A percentile compares a stretch with the other conserved stretches of the same genome.
phyloP scores from a whole-genome alignment of 1,139 yeast genomes.

The Diutina rugosa region DNA sequence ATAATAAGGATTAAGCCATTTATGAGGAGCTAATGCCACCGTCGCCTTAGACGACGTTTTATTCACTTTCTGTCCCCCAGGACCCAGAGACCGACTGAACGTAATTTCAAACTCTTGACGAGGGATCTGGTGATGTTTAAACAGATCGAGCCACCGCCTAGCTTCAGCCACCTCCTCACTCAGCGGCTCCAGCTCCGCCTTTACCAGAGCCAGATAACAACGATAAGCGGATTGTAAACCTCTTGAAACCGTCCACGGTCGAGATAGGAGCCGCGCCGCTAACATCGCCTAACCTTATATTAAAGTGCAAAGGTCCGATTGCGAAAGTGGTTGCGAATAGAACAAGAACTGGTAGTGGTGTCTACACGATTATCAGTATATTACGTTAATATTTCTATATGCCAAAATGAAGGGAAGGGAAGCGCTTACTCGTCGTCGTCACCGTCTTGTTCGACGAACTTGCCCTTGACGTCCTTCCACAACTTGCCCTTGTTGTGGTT shows the following conservation, averaged over 20 bases:
- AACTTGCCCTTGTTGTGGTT: slow-evolving; percentile 87
- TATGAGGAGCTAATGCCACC: slow-evolving; percentile 31
- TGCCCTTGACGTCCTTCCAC: slow-evolving; percentile 86
- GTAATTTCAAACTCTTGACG: slow-evolving; percentile 33
- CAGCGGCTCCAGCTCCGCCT: background rate
- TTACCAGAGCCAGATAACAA: background rate
- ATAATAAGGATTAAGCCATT: slow-evolving; percentile 32
- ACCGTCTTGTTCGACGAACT: slow-evolving; percentile 44
- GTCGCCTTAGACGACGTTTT: slow-evolving; percentile 76
- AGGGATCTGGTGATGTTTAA: slow-evolving; percentile 31
- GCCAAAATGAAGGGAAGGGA: background rate
- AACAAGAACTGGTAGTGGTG: too few relatives aligned
- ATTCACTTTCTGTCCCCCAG: slow-evolving; percentile 94
- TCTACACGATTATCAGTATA: background rate
- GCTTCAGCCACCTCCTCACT: slow-evolving; percentile 16
- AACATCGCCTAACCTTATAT: background rate
- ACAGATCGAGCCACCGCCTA: slow-evolving; percentile 30
- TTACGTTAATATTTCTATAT: background rate
- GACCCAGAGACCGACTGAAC: slow-evolving; percentile 73
- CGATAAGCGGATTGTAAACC: background rate
- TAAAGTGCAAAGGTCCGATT: background rate
- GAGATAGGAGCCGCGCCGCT: background rate
- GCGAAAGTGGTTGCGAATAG: background rate
- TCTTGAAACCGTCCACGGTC: background rate
- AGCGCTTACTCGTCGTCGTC: slow-evolving; percentile 22